Base-by-base conservation (phyloP, 1,139 yeast species). In the Yamadazyma triangularis region DNA sequence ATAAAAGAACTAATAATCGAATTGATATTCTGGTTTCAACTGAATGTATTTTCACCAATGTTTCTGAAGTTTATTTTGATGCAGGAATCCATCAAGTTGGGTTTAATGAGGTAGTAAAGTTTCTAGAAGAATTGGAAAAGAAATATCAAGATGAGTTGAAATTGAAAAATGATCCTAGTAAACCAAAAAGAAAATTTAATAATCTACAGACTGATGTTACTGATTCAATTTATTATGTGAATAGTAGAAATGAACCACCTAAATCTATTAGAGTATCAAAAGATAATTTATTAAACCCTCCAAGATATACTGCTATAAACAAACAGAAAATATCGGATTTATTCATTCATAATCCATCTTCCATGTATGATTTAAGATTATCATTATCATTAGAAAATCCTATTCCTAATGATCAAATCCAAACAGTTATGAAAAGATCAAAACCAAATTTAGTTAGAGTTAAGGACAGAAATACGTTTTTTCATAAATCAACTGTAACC, bases 371-470 rank as follows among this genome's bases (percentile, higher is more conserved):
- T 53, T 66, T 82, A 41, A 69, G 95, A 45, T 62, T 88, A 24
- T 79, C 94, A 8, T 60, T 88, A 40, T 77, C 88, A 23, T 58
- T 83, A 21, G 96, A 88, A 75, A 55, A 77, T 40, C 95, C 94
- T 2, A 71, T 77, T 23, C 65, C 67, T 16, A 73, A 73, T 41
- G 79, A 76, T 36, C 73, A 77, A 31, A 51, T 68, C 20, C 73
- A 64, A 27, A 50, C 62, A 10, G 50, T 63, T 13, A 48, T 58
- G 39, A 52, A 56, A 34, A 58, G 58, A 34, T 58, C 64, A 34
- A 47, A 70, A 33, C 78, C 83, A 2, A 63, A 64, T 8, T 53
- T 71, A 39, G 70, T 73, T 27, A 65, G 93, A 51, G 72, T 73
- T 31, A 83, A 83, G 54, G 75, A 77, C 42, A 66, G 93, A 43